Conservation (phyloP, 2,329 filamentous ascomycete species). For the Penicillium digitatum region DNA sequence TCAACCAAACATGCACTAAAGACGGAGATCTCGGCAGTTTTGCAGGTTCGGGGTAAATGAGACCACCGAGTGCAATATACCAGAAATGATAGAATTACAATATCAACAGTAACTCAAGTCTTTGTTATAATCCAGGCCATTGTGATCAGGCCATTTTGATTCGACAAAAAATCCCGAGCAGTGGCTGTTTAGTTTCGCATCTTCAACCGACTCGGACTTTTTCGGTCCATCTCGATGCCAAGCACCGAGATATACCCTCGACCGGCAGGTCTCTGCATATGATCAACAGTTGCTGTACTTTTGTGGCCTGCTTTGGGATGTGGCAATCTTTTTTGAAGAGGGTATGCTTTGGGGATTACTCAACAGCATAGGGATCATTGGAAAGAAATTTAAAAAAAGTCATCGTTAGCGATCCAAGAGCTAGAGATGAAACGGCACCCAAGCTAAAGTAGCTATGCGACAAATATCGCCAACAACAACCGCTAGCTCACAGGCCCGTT, state of each 20-base stretch:
- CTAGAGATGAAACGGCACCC: neutral
- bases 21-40: conserved; percentile 30
- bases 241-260: neutral
- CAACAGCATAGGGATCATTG: too few relatives aligned
- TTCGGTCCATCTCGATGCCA: conserved; percentile 12
- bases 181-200: neutral
- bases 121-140: neutral
- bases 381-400: neutral
- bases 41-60: conserved; percentile 1
- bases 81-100: neutral
- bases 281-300: neutral
- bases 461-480: neutral
- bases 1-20: conserved; percentile 25
- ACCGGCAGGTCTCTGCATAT: neutral
- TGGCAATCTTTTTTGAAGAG: neutral
- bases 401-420: neutral
- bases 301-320: too few relatives aligned
- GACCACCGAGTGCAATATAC: conserved; percentile 16
- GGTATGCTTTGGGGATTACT: too few relatives aligned
- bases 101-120: neutral
- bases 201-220: conserved; percentile 16
- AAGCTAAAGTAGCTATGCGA: neutral
- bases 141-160: conserved; percentile 9
- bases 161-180: conserved; percentile 13
- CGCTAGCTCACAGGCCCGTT: neutral